These are phyloP conservation scores for Cercophora scortea DNA, from an alignment of 495 filamentous ascomycete genomes.

Conservation along the genomic window DNA sequence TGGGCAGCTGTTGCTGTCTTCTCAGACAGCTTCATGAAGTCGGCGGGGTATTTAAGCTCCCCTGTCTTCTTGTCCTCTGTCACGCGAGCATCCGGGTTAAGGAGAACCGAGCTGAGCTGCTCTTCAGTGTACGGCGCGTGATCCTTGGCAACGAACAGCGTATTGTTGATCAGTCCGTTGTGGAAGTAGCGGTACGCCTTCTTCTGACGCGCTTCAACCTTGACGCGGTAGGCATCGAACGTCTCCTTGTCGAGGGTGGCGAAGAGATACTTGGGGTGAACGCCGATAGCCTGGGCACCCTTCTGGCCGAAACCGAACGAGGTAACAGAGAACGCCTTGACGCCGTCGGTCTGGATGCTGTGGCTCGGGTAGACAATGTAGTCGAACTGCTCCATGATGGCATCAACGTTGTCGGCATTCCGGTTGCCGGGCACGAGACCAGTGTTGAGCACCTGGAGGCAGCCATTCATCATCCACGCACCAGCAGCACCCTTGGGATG, in stretches of 20 bases:
- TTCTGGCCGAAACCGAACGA: conserved; percentile 99
- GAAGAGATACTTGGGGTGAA: conserved; percentile 93
- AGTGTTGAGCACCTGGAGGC: conserved; percentile 85
- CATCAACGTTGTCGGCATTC: conserved; percentile 96
- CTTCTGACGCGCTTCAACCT: conserved; percentile 90
- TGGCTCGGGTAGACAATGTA: conserved; percentile 95
- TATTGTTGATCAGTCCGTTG: conserved; percentile 94
- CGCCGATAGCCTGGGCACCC: conserved; percentile 93
- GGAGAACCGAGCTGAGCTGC: conserved; percentile 78
- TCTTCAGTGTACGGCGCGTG: conserved; percentile 82
- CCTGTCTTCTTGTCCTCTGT: conserved; percentile 73
- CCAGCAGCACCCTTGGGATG: conserved; percentile 99
- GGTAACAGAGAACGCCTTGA: conserved; percentile 97
- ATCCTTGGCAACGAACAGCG: conserved; percentile 90
- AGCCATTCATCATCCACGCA: conserved; percentile 99
- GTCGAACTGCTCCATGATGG: conserved; percentile 93
- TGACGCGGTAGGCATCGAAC: conserved; percentile 73
- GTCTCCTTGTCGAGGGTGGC: conserved; percentile 84
- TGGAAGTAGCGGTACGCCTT: conserved; percentile 98
- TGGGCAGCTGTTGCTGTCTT: conserved; percentile 25
- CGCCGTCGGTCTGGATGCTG: conserved; percentile 92
- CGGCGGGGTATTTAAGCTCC: conserved; percentile 61
- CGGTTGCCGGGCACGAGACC: conserved; percentile 94
- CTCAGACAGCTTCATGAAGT: conserved; percentile 50
- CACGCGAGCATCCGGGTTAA: conserved; percentile 92